Base-by-base conservation (phyloP, 2,329 filamentous ascomycete species). In the Emergomyces orientalis region DNA sequence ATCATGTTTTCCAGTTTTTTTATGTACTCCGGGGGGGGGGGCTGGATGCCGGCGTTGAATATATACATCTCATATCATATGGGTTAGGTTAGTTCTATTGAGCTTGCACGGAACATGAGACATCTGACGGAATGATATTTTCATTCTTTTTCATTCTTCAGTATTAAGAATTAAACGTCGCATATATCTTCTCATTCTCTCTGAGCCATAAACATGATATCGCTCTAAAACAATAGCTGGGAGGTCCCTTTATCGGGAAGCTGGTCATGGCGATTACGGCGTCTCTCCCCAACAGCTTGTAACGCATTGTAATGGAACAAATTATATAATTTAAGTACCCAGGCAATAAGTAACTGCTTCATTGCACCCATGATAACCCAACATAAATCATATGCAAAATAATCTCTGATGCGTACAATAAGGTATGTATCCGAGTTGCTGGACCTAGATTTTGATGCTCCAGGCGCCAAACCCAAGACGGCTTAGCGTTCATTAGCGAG, bases 401-500 rank as follows among this genome's bases (percentile, higher is more conserved):
- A 47, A 47, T 47, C 43, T 22, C n/a, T 47, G n/a, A 47, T n/a
- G n/a, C n/a, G n/a, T n/a, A n/a, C n/a, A n/a, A n/a, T n/a, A n/a
- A n/a, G n/a, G n/a, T n/a, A n/a, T n/a, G n/a, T n/a, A n/a, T n/a
- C 19, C 4, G 9, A 27, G 13, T 25, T 4, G 17, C 8, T 14
- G 47, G 47, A 17, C 8, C 0, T n/a, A n/a, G n/a, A n/a, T n/a
- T 14, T 56, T 56, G 32, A 27, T 19, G 55, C 30, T 43, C 11
- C 37, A 55, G 14, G n/a, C 51, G 32, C 51, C 6, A 52, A 62
- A 43, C 64, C 66, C 37, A 64, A 69, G 68, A 1, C 11, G 66
- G 71, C 17, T 68, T 67, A 64, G 71, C 64, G 68, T 64, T 64
- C 43, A 65, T 52, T 61, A 51, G 13, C 62, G 54, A 64, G 62